Evolutionary conservation across 1,284 basidiomycete species (phyloP).

Genomic region (Stereum hirsutum): DNA sequence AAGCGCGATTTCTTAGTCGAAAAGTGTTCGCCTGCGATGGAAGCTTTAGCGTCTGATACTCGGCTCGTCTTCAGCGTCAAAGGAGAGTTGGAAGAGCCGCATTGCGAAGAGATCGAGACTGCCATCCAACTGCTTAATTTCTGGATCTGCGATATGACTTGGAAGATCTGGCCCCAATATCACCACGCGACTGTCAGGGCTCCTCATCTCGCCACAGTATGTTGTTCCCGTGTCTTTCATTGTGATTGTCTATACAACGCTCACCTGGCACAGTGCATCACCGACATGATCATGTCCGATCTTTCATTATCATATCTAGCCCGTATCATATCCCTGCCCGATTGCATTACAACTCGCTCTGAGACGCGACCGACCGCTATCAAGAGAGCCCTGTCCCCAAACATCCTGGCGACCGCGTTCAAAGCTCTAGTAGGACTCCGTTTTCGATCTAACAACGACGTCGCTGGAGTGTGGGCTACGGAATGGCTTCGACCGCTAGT

Average conservation of each 20-base stretch:
- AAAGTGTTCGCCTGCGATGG: constrained; percentile 5
- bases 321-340: not conserved
- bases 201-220: constrained; percentile 19
- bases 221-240: constrained; percentile 3
- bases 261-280: not conserved
- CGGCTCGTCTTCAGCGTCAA: constrained; percentile 10
- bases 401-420: constrained; percentile 16
- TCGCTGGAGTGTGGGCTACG: constrained; percentile 18
- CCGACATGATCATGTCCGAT: not conserved
- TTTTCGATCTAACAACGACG: constrained; percentile 14
- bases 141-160: constrained; percentile 20
- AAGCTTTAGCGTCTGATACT: constrained; percentile 7
- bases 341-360: not conserved
- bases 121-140: constrained; percentile 20
- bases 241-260: no score
- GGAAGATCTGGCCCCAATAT: constrained; percentile 16
- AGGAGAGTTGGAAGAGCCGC: constrained; percentile 10
- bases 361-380: not conserved
- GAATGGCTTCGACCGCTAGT: constrained; percentile 16
- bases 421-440: constrained; percentile 20
- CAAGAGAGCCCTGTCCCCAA: constrained; percentile 5
- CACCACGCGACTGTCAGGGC: constrained; percentile 15
- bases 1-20: constrained; percentile 9
- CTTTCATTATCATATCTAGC: not conserved
- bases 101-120: constrained; percentile 16